Evolutionary conservation across 2,329 filamentous ascomycete species (phyloP).

Genomic region (Sordariomycetes sp.): DNA sequence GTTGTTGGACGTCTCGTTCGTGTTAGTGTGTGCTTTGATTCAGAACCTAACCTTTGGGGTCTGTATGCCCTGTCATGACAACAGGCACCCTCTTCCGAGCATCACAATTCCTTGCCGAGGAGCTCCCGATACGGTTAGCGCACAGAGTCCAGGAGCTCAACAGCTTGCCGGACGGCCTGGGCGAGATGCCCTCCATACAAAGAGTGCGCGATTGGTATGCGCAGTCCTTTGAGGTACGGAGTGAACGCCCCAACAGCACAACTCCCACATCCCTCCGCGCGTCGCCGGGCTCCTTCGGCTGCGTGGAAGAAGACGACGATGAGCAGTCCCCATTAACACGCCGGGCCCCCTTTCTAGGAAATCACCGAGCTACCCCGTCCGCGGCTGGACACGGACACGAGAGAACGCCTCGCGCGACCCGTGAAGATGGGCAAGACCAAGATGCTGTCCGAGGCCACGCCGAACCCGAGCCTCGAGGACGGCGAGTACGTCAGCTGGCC

Average conservation of each 20-base stretch:
- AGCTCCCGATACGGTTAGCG: conserved; percentile 90
- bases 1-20: background rate
- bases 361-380: conserved; percentile 81
- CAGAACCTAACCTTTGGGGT: background rate
- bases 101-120: conserved; percentile 96
- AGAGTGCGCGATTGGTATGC: conserved; percentile 98
- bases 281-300: background rate
- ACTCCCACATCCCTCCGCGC: conserved; percentile 2
- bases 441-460: conserved; percentile 71
- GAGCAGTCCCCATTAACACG: background rate
- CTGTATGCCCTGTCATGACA: background rate
- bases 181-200: conserved; percentile 94
- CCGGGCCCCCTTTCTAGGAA: conserved; percentile 46
- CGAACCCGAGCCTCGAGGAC: conserved; percentile 79
- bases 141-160: conserved; percentile 93
- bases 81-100: conserved; percentile 90
- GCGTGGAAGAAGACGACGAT: no score
- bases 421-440: conserved; percentile 46
- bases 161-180: conserved; percentile 86
- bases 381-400: conserved; percentile 62
- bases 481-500: conserved; percentile 64
- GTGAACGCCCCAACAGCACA: background rate
- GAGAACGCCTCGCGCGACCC: conserved; percentile 66
- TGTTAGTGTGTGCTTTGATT: background rate
- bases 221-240: conserved; percentile 86